Conservation (phyloP, 306 rosid species). For the Alnus glutinosa region DNA sequence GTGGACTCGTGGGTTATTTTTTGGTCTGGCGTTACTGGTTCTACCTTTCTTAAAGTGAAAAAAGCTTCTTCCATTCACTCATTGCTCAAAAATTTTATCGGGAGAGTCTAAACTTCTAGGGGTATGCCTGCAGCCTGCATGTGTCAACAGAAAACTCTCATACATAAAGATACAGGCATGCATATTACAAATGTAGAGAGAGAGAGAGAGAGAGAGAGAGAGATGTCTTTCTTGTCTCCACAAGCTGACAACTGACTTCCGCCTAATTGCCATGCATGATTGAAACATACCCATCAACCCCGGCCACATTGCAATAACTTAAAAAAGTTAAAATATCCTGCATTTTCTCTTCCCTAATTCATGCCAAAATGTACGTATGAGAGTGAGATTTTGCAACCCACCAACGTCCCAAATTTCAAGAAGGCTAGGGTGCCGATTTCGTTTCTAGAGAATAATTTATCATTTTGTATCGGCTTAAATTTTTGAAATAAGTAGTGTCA, state of each 20-base stretch:
- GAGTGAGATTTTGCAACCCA: slow-evolving; percentile 1
- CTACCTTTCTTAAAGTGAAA: neutral
- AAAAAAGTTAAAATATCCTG: neutral
- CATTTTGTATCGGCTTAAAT: too few relatives aligned
- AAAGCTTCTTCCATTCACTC: neutral
- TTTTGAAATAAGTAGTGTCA: neutral
- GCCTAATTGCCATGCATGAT: slow-evolving; percentile 53
- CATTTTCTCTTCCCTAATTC: slow-evolving; percentile 21
- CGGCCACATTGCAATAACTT: slow-evolving; percentile 3
- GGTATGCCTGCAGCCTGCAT: slow-evolving; percentile 16
- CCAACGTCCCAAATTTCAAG: neutral
- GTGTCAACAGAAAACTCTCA: slow-evolving; percentile 24
- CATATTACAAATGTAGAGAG: slow-evolving; percentile 21
- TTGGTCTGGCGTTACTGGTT: neutral
- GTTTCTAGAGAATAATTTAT: too few relatives aligned
- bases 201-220: slow-evolving; percentile 33
- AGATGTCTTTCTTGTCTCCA: slow-evolving; percentile 58
- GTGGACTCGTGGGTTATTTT: neutral
- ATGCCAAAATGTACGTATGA: slow-evolving; percentile 21
- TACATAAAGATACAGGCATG: slow-evolving; percentile 13
- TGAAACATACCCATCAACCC: slow-evolving; percentile 46
- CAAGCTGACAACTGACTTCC: slow-evolving; percentile 45
- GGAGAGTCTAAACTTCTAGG: neutral
- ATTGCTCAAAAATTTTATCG: neutral
- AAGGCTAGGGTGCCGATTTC: too few relatives aligned